Evolutionary conservation across 2,329 filamentous ascomycete genomes (phyloP).

Genomic region (Aureobasidium sp.): DNA sequence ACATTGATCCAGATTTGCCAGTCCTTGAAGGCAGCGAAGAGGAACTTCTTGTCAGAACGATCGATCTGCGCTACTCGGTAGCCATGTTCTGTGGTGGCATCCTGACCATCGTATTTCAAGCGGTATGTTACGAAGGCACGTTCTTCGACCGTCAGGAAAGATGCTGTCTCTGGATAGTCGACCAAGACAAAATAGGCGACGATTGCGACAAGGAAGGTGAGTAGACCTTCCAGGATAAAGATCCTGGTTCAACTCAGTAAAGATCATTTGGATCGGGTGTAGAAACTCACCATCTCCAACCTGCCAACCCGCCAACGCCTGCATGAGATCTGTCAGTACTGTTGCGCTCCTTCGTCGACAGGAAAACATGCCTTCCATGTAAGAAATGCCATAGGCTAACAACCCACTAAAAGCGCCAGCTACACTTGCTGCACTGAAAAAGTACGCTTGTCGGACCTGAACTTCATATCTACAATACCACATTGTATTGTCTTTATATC

Average conservation of each 20-base stretch:
- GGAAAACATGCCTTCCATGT: constrained; percentile 28
- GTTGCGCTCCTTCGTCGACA: background rate
- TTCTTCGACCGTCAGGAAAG: constrained; percentile 27
- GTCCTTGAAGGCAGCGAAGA: constrained; percentile 40
- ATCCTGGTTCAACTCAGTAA: constrained; percentile 19
- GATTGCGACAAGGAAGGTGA: constrained; percentile 37
- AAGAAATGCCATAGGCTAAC: constrained; percentile 38
- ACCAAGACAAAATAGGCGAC: constrained; percentile 42
- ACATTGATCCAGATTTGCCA: constrained; percentile 47
- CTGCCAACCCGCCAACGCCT: constrained; percentile 27
- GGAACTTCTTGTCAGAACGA: constrained; percentile 31
- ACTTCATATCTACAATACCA: constrained; percentile 27
- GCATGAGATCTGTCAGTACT: background rate
- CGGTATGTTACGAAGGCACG: constrained; percentile 21
- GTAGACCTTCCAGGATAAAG: constrained; percentile 21
- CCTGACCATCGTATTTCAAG: constrained; percentile 20
- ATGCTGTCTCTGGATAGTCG: constrained; percentile 52
- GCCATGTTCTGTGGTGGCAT: background rate
- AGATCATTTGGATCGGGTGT: background rate
- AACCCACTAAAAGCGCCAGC: constrained; percentile 48
- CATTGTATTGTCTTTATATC: constrained; percentile 9
- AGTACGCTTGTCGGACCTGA: constrained; percentile 40
- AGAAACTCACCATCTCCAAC: constrained; percentile 23
- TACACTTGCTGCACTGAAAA: constrained; percentile 43
- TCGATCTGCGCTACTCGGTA: constrained; percentile 20